Base-by-base conservation (phyloP, 169 alveolate genomes). In the Plasmodium gonderi region DNA sequence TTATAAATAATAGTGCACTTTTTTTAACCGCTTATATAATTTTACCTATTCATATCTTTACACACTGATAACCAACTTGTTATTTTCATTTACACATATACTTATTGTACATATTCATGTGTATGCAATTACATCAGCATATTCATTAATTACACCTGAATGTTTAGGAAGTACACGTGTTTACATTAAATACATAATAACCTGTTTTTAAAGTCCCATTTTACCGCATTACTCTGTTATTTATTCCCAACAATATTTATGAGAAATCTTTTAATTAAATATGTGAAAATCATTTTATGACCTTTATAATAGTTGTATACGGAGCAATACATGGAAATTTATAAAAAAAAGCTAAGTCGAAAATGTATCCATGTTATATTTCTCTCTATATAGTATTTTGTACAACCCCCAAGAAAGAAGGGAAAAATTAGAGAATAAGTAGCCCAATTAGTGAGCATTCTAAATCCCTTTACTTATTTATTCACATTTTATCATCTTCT, bases 241-340 rank as follows among this genome's bases (percentile, higher is more conserved):
- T 47, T 20, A 29, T 49, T 17, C 26, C 26, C 72, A 8, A 23
- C 33, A 45, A 29, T 36, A 49, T 78, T 78, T 78, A 23, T 64
- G 44, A 64, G 17, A 78, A 40, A 12, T 17, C 23, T 51, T 29
- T 78, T 78, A 78, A 78, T 78, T 78, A 33, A 51, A 75, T 78
- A 78, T 78, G 74, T 40, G 12, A 31, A n/a, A n/a, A 29, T 29
- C 42, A 78, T 47, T 49, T 49, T 78, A 78, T 78, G 75, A 78
- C 47, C 36, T 49, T 51, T 78, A n/a, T n/a, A n/a, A n/a, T n/a
- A 40, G 47, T 49, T 78, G 76, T 49, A 23, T 78, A 26, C 42
- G 14, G 14, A 29, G 72, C 26, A 78, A 49, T 49, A 33, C 49
- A 78, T 47, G 75, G 14, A 26, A 75, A 75, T 38, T 38, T 36